Evolutionary conservation across 1,284 basidiomycete genomes (phyloP).

Genomic region (Tremellales sp.): DNA sequence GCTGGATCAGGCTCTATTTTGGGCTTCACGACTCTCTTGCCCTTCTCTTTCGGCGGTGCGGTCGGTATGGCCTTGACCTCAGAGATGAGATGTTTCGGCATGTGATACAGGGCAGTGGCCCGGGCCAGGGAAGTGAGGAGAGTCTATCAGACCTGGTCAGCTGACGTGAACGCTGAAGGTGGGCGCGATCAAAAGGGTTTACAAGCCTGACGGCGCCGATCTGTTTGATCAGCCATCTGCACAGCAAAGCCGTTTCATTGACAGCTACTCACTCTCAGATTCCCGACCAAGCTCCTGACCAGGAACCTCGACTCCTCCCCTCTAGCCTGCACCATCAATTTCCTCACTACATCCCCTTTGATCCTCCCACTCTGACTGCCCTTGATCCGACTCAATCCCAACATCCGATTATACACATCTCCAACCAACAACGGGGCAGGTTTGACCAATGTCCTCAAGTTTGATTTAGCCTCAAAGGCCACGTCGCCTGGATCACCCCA

Average conservation of each 20-base stretch:
- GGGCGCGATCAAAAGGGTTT: constrained; percentile 8
- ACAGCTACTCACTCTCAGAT: constrained; percentile 62
- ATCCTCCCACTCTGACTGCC: constrained; percentile 69
- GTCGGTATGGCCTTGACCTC: constrained; percentile 46
- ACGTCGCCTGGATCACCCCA: constrained; percentile 73
- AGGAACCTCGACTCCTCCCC: constrained; percentile 85
- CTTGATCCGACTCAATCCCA: constrained; percentile 63
- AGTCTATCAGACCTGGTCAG: too few species aligned
- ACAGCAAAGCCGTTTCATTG: not conserved
- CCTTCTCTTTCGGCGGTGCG: constrained; percentile 32
- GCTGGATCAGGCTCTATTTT: constrained; percentile 49
- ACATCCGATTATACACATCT: constrained; percentile 62
- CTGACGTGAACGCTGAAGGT: not conserved
- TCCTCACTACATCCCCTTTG: constrained; percentile 75
- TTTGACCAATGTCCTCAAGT: constrained; percentile 67
- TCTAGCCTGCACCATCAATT: constrained; percentile 72
- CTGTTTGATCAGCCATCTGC: constrained; percentile 44
- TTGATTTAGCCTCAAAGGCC: constrained; percentile 75
- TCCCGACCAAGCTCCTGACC: constrained; percentile 72
- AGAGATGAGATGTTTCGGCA: constrained; percentile 43
- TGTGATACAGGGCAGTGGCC: constrained; percentile 62
- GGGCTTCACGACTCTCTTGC: constrained; percentile 50
- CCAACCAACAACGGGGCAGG: constrained; percentile 65
- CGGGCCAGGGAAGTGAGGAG: constrained; percentile 78
- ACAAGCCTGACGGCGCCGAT: constrained; percentile 77